phyloP scores from a whole-genome alignment of 108 stramenopile species.

The Chaetoceros tenuissimus region DNA sequence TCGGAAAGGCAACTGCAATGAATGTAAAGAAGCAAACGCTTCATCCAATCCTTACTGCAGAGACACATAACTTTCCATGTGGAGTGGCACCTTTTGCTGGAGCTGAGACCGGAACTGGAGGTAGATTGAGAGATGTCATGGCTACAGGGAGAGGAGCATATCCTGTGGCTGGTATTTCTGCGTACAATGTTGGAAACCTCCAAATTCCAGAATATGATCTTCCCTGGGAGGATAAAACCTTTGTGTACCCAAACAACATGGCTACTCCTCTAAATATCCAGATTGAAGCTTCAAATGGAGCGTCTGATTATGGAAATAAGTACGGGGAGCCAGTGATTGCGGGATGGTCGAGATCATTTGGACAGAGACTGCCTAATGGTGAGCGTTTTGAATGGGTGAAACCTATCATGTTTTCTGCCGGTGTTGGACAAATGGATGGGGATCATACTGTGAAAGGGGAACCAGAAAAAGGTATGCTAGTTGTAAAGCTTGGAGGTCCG shows the following conservation, averaged over 20 bases:
- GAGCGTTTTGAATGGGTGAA: conserved; percentile 97
- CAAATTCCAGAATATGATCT: conserved; percentile 88
- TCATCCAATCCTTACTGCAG: conserved; percentile 97
- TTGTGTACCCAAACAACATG: conserved; percentile 82
- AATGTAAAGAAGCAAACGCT: conserved; percentile 45
- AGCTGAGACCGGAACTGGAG: conserved; percentile 99
- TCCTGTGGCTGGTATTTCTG: conserved; percentile 85
- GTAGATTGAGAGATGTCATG: conserved; percentile 96
- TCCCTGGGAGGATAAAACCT: conserved; percentile 90
- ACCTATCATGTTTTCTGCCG: conserved; percentile 99
- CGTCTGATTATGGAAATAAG: conserved; percentile 99
- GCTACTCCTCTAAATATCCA: conserved; percentile 90
- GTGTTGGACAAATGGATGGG: conserved; percentile 92
- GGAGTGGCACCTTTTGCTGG: conserved; percentile 99
- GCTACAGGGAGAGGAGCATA: conserved; percentile 96
- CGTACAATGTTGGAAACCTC: conserved; percentile 98
- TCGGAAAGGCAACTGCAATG: conserved; percentile 48
- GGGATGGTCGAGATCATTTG: conserved; percentile 95
- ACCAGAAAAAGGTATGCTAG: conserved; percentile 93
- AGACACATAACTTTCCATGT: conserved; percentile 99
- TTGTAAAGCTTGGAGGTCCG: conserved; percentile 97
- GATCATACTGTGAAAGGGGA: conserved; percentile 86
- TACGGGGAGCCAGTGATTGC: conserved; percentile 97
- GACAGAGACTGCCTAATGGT: conserved; percentile 88
- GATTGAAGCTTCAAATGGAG: conserved; percentile 93